Evolutionary conservation across 1,284 basidiomycete genomes (phyloP), one percentile per base, ranked within the genome.

Genomic region (Pseudomicrostroma phylloplanum): DNA sequence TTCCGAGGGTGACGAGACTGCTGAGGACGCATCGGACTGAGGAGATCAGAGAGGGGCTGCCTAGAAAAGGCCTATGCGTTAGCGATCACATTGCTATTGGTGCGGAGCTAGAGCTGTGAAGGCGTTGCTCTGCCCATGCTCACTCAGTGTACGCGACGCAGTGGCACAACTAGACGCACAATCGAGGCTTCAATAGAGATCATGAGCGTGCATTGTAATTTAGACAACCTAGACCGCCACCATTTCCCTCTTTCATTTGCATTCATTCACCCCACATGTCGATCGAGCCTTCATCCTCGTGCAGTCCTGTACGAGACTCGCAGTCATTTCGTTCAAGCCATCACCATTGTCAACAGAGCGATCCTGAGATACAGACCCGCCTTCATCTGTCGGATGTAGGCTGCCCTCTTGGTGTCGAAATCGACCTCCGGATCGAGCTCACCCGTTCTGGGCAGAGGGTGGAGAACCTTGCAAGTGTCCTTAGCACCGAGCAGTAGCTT

Each of bases 341-440:
- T 58, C n/a, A 77, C 70, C 76, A 78, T 78, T 46, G 74, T 70
- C 11, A 78, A 69, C 57, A 78, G 65, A 9, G 76, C 76, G 73
- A 77, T 72, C 65, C 71, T 69, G 42, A 72, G 55, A 80, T 93
- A 97, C 69, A 97, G 87, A 58, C 94, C 96, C 80, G 94, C 96
- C 67, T 92, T 88, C 92, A 97, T 96, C 80, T 97, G 93, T 56
- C 96, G 87, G 88, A 97, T 96, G 83, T 96, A 98, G 39, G 92
- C 93, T 0, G 93, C 94, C 13, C 93, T 85, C 55, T 89, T 86
- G 13, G 87, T 89, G 80, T 98, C 94, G 74, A 96, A 97, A 82
- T 98, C 96, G 59, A 99, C 92, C 80, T 97, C 93, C 6, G 92
- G 90, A 79, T 96, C 92, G 72, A 98, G 94, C 88, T 98, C 92